These are phyloP conservation scores for Fusarium praegraminearum DNA, from an alignment of 2,329 filamentous ascomycete genomes.

Conservation along the genomic window DNA sequence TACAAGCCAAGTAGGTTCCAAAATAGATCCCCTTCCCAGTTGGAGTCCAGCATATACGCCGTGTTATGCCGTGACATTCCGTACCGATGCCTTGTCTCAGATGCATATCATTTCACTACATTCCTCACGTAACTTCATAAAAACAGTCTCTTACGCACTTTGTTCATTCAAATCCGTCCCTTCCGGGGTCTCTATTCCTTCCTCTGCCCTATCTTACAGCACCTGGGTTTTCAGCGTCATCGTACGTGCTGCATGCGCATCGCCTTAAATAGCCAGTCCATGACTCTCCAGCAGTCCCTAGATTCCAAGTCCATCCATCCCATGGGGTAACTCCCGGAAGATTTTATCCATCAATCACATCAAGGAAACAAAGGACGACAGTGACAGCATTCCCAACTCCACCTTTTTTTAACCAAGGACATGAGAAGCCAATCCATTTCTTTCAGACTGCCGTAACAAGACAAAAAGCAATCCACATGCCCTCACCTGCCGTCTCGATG, in stretches of 20 bases:
- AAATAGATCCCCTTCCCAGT: conserved; percentile 12
- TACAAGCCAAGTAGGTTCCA: conserved; percentile 9
- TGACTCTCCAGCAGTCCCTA: conserved; percentile 2
- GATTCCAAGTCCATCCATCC: conserved; percentile 14
- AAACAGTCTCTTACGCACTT: conserved; percentile 14
- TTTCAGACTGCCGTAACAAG: conserved; percentile 43
- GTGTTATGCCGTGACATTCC: not conserved
- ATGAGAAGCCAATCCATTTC: conserved; percentile 41
- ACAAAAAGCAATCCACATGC: conserved; percentile 43
- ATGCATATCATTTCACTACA: conserved; percentile 31
- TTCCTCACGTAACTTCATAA: conserved; percentile 27
- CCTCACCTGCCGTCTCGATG: conserved; percentile 48
- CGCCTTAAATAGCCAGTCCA: conserved; percentile 21
- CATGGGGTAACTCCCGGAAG: conserved; percentile 15
- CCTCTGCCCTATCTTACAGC: conserved; percentile 39
- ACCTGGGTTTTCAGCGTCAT: conserved; percentile 19
- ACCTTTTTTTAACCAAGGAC: conserved; percentile 42
- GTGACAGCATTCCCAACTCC: conserved; percentile 45
- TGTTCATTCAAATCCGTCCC: conserved; percentile 35
- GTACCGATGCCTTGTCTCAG: conserved; percentile 23
- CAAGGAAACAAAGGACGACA: conserved; percentile 44
- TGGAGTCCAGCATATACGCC: conserved; percentile 4
- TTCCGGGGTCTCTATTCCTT: conserved; percentile 36
- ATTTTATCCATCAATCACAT: conserved; percentile 43
- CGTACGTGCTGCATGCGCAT: conserved; percentile 28